Conservation (phyloP, 2,329 filamentous ascomycete species). For the Colletotrichum lentis region DNA sequence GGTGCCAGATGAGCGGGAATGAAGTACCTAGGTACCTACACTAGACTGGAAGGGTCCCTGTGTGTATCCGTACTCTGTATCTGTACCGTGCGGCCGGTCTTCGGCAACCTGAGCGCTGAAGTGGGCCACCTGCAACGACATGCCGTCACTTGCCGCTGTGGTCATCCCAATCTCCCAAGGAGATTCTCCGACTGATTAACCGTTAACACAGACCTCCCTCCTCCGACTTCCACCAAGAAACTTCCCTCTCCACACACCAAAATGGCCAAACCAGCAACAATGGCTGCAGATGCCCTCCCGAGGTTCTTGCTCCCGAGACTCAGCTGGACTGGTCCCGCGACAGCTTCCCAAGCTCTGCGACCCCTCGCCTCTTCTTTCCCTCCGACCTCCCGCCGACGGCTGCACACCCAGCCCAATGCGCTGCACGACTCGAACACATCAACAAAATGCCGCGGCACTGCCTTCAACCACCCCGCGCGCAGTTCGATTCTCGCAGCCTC, state of each 20-base stretch:
- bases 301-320: conserved; percentile 64
- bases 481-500: conserved; percentile 44
- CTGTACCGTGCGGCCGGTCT: conserved; percentile 24
- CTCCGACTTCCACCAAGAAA: not conserved
- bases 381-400: conserved; percentile 34
- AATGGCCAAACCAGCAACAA: conserved; percentile 44
- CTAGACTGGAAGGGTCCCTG: not conserved
- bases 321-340: conserved; percentile 57
- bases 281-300: conserved; percentile 55
- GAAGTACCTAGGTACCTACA: no score
- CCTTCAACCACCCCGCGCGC: conserved; percentile 12
- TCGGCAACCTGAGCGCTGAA: conserved; percentile 21
- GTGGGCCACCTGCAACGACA: conserved; percentile 36
- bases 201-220: not conserved
- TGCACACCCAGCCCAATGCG: conserved; percentile 39
- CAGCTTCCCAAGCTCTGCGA: conserved; percentile 43
- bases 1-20: not conserved
- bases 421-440: conserved; percentile 41
- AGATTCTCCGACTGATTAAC: conserved; percentile 2
- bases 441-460: conserved; percentile 29
- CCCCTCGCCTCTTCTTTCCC: conserved; percentile 43
- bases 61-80: no score
- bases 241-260: not conserved
- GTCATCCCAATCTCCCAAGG: conserved; percentile 19
- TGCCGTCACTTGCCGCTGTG: conserved; percentile 26